Base-by-base conservation (phyloP, 768 basidiomycete species). In the Leucocoprinus sp. region DNA sequence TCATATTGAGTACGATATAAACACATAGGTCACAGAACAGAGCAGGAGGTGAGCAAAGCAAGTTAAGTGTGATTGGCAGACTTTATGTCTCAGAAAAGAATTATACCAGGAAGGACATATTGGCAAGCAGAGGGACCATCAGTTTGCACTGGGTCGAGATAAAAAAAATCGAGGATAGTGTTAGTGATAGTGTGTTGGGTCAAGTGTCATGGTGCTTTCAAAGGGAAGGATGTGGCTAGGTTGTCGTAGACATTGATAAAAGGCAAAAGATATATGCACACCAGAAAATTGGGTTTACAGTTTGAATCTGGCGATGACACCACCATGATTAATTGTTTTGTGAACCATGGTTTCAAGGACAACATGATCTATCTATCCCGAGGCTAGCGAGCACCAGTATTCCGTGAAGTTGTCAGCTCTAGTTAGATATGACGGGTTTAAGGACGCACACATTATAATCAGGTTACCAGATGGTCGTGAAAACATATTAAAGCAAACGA, bases 221-320 rank as follows among this genome's bases (percentile, higher is more conserved):
- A 23, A 37, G 17, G 43, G 43, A 26, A 31, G 15, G 9, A 21
- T 26, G 26, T 21, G 35, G 42, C 36, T 15, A 28, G 38, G 14
- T 27, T 33, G 9, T 39, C 37, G 37, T 46, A 39, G n/a, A 22
- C 37, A 28, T 46, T 46, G 18, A 46, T 39, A 22, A 28, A 46
- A 46, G 5, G 37, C 33, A 28, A 46, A 46, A 15, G 39, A 46
- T 7, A 31, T n/a, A 3, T 27, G 45, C 6, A 37, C 17, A 37
- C 39, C 17, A 3, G 24, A 17, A 26, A 3, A 2, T 4, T 12
- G 36, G 12, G 24, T 45, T 3, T 24, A 18, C 22, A 46, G 37
- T 29, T 39, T 46, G 37, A 31, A 39, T 39, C 33, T 39, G 8
- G 45, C 38, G 8, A 46, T n/a, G 9, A 46, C 37, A 17, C 45